phyloP scores from a whole-genome alignment of 805 yeast genomes.

The Phaffomyces thermotolerans region DNA sequence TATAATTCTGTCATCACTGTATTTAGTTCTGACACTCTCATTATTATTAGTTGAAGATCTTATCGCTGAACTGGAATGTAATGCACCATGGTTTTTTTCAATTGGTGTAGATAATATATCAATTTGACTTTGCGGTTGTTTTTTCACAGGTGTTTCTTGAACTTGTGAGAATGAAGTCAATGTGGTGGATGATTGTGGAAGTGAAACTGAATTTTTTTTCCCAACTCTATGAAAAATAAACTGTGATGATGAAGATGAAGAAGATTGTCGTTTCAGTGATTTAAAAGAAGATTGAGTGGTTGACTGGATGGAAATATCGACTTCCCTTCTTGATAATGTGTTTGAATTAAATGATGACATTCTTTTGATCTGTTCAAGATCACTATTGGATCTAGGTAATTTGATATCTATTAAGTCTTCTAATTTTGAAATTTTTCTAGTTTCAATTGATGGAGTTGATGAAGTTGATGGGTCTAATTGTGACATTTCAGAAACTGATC shows the following conservation, averaged over 20 bases:
- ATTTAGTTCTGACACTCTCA: slow-evolving; percentile 7
- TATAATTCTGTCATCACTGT: slow-evolving; percentile 1
- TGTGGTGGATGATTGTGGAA: slow-evolving; percentile 7
- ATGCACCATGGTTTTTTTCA: not conserved
- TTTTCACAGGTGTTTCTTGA: slow-evolving; percentile 23
- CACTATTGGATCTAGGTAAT: slow-evolving; percentile 17
- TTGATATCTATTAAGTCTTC: slow-evolving; percentile 19
- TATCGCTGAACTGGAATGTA: not conserved
- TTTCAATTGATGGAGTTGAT: not conserved
- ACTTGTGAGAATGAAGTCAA: slow-evolving; percentile 22
- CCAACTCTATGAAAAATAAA: slow-evolving; percentile 23
- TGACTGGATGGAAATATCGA: slow-evolving; percentile 22
- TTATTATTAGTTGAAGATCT: not conserved
- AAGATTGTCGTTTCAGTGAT: not conserved
- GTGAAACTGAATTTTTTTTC: slow-evolving; percentile 9
- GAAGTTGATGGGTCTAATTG: not conserved
- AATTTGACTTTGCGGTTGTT: slow-evolving; percentile 8
- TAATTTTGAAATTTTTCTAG: slow-evolving; percentile 11
- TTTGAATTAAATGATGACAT: slow-evolving; percentile 21
- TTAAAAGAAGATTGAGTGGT: slow-evolving; percentile 6
- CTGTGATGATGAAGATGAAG: no score
- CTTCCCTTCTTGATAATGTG: slow-evolving; percentile 19
- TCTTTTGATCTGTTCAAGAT: slow-evolving; percentile 17
- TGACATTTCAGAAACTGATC: slow-evolving; percentile 4
- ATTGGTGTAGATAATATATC: slow-evolving; percentile 17